A percentile compares a stretch with the other conserved stretches of the same genome.
phyloP scores from a whole-genome alignment of 768 basidiomycete species.

The Boletus coccyginus region DNA sequence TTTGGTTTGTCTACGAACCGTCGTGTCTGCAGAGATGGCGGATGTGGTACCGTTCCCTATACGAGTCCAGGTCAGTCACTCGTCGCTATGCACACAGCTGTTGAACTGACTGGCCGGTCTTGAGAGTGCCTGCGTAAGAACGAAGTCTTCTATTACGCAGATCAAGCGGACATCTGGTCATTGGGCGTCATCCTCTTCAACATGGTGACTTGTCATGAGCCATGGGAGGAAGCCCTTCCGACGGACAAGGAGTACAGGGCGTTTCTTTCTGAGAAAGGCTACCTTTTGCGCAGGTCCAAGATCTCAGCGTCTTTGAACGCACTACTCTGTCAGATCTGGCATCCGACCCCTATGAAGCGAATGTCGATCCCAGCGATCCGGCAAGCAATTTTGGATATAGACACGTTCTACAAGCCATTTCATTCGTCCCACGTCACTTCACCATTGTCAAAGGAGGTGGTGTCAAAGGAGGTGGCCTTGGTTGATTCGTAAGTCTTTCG shows the following conservation, averaged over 20 bases:
- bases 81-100: not conserved
- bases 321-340: conserved; percentile 15
- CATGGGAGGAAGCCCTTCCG: conserved; percentile 15
- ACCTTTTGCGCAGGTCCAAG: not conserved
- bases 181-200: conserved; percentile 81
- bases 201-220: conserved; percentile 58
- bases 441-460: not conserved
- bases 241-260: not conserved
- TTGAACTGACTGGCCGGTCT: conserved; percentile 3
- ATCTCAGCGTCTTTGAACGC: conserved; percentile 9
- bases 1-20: conserved; percentile 66
- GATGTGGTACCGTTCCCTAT: conserved; percentile 60
- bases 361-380: conserved; percentile 20
- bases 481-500: conserved; percentile 14
- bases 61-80: conserved; percentile 67
- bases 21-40: conserved; percentile 45
- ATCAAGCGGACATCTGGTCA: conserved; percentile 60
- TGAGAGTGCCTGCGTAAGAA: conserved; percentile 56
- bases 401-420: conserved; percentile 9
- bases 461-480: not conserved
- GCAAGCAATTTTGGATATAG: conserved; percentile 11
- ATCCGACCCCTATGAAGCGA: conserved; percentile 9
- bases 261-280: not conserved
- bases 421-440: not conserved
- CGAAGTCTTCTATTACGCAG: conserved; percentile 19